phyloP scores from a whole-genome alignment of 345 rosid species.

The Odontarrhena argentea region DNA sequence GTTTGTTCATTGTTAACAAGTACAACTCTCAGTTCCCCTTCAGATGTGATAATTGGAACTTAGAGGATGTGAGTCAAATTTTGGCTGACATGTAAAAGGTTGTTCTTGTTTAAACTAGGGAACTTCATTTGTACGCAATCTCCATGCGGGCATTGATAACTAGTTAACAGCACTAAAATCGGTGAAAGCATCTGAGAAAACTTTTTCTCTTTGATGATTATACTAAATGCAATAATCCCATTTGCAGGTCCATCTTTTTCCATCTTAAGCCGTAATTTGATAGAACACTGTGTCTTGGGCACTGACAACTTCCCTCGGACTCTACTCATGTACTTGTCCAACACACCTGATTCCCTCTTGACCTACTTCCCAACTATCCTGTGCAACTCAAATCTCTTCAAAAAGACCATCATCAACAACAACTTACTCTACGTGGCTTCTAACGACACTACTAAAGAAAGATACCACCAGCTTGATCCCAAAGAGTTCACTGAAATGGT shows the following conservation, averaged over 20 bases:
- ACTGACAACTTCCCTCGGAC: slow-evolving; percentile 90
- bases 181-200: background rate
- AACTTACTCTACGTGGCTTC: slow-evolving; percentile 62
- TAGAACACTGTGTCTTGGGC: slow-evolving; percentile 82
- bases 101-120: slow-evolving; percentile 8
- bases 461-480: slow-evolving; percentile 51
- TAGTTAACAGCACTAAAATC: background rate
- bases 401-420: slow-evolving; percentile 66
- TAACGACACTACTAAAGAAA: slow-evolving; percentile 48
- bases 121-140: background rate
- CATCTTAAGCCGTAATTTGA: slow-evolving; percentile 67
- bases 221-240: slow-evolving; percentile 12
- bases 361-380: slow-evolving; percentile 82
- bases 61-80: background rate
- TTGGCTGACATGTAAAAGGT: slow-evolving; percentile 20
- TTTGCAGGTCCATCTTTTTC: slow-evolving; percentile 76
- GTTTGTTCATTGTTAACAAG: slow-evolving; percentile 18
- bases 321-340: slow-evolving; percentile 87
- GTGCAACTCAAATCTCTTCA: slow-evolving; percentile 70
- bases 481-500: slow-evolving; percentile 67
- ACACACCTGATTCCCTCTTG: slow-evolving; percentile 67
- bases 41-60: slow-evolving; percentile 12
- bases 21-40: background rate
- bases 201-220: slow-evolving; percentile 6
- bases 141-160: background rate